Conservation (phyloP, 495 filamentous ascomycete genomes). For the Cercophora samala region DNA sequence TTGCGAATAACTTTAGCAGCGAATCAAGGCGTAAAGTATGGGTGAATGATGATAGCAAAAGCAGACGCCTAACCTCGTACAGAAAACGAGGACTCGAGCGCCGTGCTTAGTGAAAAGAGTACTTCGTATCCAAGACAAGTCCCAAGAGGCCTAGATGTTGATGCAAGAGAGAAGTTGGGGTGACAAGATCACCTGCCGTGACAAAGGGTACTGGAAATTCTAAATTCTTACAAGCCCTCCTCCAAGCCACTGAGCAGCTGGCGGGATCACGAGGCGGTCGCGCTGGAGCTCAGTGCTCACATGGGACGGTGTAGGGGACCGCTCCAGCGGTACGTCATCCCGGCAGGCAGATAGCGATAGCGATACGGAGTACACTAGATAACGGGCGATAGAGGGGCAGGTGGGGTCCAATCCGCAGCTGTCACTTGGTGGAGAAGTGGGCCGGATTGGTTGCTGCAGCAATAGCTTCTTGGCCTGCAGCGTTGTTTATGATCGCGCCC, state of each 20-base stretch:
- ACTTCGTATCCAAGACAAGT: background rate
- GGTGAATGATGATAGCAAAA: background rate
- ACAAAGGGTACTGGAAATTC: background rate
- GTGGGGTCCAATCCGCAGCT: background rate
- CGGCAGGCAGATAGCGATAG: conserved; percentile 14
- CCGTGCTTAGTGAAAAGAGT: background rate
- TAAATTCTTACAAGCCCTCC: background rate
- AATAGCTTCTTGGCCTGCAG: conserved; percentile 3
- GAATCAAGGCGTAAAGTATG: background rate
- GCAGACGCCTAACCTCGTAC: background rate
- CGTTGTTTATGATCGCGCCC: conserved; percentile 20
- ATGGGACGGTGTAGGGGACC: conserved; percentile 2
- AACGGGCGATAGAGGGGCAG: conserved; percentile 20
- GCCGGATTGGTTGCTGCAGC: conserved; percentile 17
- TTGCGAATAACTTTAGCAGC: conserved; percentile 9
- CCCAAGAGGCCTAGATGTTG: background rate
- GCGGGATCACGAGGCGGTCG: background rate
- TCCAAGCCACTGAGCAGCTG: background rate
- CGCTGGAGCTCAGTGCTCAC: background rate
- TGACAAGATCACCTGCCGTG: background rate
- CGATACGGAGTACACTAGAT: too few relatives aligned
- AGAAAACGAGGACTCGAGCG: background rate
- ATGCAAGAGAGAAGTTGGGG: background rate
- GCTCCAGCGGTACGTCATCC: conserved; percentile 20
- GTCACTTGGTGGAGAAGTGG: background rate